phyloP scores from a whole-genome alignment of 176 grass and related monocot genomes.

The Triticum dicoccoides region DNA sequence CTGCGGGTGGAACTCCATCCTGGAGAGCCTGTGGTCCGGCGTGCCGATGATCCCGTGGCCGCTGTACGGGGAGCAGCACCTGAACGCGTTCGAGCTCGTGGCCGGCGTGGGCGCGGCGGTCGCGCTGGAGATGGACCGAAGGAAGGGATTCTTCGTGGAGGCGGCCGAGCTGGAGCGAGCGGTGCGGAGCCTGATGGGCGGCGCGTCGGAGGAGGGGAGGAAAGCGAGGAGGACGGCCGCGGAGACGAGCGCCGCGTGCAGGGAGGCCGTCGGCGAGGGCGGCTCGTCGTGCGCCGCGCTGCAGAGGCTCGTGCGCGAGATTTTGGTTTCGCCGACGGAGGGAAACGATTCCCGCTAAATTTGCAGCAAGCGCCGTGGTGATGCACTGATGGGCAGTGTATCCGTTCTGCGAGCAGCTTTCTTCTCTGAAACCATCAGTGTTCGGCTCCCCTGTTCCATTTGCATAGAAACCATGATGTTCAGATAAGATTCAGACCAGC shows the following conservation, averaged over 20 bases:
- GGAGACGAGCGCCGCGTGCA: constrained; percentile 4
- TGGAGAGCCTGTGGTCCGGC: constrained; percentile 34
- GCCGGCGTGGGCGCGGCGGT: constrained; percentile 5
- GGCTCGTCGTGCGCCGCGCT: constrained; percentile 5
- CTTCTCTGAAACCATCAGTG: too few species aligned
- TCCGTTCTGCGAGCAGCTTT: too few species aligned
- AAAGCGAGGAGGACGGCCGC: constrained; percentile 19
- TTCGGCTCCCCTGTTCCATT: too few species aligned
- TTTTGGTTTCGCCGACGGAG: not conserved
- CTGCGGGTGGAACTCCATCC: constrained; percentile 46
- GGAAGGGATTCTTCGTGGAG: not conserved
- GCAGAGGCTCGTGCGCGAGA: not conserved
- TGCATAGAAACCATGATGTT: too few species aligned
- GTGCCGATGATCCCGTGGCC: constrained; percentile 18
- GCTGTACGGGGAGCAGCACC: constrained; percentile 17
- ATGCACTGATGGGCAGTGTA: too few species aligned
- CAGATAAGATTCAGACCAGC: too few species aligned
- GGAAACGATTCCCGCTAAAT: not conserved
- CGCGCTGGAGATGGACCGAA: not conserved
- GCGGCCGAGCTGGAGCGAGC: constrained; percentile 34
- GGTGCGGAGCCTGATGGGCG: constrained; percentile 32
- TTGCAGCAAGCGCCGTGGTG: too few species aligned
- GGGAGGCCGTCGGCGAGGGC: not conserved
- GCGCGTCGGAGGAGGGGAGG: constrained; percentile 4
- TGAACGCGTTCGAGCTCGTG: constrained; percentile 45